Conservation (phyloP, 106 monocot species). For the Xerophyta viscosa region DNA sequence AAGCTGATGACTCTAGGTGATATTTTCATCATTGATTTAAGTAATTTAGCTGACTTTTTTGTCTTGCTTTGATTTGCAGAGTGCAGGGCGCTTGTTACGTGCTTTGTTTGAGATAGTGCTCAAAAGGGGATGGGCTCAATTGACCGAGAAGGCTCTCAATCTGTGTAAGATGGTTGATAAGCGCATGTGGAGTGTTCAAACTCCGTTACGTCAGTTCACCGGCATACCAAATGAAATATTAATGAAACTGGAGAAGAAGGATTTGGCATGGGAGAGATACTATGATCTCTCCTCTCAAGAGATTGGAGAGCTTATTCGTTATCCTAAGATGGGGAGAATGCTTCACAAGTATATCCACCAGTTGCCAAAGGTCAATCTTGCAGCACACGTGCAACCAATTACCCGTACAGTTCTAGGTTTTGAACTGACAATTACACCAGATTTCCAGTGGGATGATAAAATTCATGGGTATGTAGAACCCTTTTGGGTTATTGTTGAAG, state of each 20-base stretch:
- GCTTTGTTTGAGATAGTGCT: constrained; percentile 95
- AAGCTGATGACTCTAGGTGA: background rate
- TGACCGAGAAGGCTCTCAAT: constrained; percentile 85
- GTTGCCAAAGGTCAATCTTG: constrained; percentile 84
- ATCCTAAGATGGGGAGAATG: constrained; percentile 63
- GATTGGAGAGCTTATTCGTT: constrained; percentile 93
- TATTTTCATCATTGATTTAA: background rate
- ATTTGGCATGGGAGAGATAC: constrained; percentile 93
- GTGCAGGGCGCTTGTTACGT: constrained; percentile 91
- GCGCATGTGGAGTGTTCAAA: constrained; percentile 95
- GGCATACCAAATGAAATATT: constrained; percentile 95
- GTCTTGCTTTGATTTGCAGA: constrained; percentile 34
- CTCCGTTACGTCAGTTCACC: constrained; percentile 80
- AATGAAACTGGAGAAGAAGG: constrained; percentile 95
- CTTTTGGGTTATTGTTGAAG: constrained; percentile 98
- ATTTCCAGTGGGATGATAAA: constrained; percentile 92
- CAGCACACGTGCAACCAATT: constrained; percentile 94
- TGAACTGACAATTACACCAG: constrained; percentile 93
- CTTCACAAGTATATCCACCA: constrained; percentile 84
- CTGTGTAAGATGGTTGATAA: constrained; percentile 99
- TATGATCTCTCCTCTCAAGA: constrained; percentile 89
- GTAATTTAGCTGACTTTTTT: background rate
- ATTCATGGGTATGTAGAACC: constrained; percentile 98
- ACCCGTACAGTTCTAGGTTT: constrained; percentile 84
- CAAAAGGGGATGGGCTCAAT: constrained; percentile 95